Evolutionary conservation across 805 yeast genomes (phyloP).

Genomic region (Metschnikowia reukaufii): DNA sequence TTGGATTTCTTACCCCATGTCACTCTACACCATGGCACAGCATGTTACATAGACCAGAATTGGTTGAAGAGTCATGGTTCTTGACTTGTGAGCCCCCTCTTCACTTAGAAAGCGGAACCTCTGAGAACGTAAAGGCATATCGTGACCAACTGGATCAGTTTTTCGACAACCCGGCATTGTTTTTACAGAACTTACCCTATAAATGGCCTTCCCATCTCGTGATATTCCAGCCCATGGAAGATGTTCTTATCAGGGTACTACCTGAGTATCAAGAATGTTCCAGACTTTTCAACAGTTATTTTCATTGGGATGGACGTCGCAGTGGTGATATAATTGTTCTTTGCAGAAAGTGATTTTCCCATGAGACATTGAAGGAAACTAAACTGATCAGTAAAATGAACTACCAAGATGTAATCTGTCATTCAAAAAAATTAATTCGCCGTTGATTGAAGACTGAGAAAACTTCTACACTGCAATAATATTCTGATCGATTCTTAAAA

Average conservation of each 20-base stretch:
- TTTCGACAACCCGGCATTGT: conserved; percentile 64
- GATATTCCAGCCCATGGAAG: conserved; percentile 65
- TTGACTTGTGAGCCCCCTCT: conserved; percentile 92
- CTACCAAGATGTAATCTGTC: no score
- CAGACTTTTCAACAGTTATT: conserved; percentile 72
- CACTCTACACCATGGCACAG: conserved; percentile 97
- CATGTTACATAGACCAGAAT: conserved; percentile 61
- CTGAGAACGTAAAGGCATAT: conserved; percentile 43
- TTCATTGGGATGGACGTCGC: conserved; percentile 86
- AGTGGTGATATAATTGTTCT: conserved; percentile 76
- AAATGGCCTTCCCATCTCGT: conserved; percentile 62
- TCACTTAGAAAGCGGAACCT: conserved; percentile 29
- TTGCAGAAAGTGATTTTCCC: conserved; percentile 24
- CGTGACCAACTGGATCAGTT: conserved; percentile 86
- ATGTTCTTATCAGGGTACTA: conserved; percentile 40
- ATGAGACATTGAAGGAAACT: no score
- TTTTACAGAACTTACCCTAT: conserved; percentile 38
- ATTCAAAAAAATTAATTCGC: no score
- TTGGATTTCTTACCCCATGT: conserved; percentile 92
- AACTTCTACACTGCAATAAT: no score
- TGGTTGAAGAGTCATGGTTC: conserved; percentile 55
- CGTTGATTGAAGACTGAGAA: no score
- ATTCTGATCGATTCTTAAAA: no score
- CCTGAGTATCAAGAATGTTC: conserved; percentile 46
- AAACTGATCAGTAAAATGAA: no score